phyloP scores from a whole-genome alignment of 306 rosid species.

The Vachellia collinsii region DNA sequence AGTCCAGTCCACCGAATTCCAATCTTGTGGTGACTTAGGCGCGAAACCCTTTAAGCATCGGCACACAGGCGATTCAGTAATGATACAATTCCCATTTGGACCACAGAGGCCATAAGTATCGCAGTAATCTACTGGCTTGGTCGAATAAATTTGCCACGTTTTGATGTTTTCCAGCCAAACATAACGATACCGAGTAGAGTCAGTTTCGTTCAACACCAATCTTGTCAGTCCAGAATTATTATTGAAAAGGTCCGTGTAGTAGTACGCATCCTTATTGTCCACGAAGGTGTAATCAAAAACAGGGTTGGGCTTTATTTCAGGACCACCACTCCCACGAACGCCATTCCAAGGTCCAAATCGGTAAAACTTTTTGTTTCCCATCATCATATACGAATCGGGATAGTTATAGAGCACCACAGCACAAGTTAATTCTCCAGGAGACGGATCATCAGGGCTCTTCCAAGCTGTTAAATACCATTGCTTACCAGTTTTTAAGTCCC shows the following conservation, averaged over 20 bases:
- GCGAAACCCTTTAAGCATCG: neutral
- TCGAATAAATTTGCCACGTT: neutral
- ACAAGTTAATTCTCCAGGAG: neutral
- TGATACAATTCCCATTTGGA: neutral
- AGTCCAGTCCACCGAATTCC: slow-evolving; percentile 8
- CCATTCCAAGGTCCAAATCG: slow-evolving; percentile 6
- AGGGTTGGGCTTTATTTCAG: neutral
- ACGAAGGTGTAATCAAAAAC: neutral
- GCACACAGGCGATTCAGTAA: neutral
- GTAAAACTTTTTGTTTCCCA: neutral
- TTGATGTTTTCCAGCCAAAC: neutral
- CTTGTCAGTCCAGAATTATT: neutral
- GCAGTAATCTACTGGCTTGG: neutral
- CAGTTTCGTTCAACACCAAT: neutral
- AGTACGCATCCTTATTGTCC: neutral
- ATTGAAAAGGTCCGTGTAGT: neutral
- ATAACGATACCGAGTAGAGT: neutral
- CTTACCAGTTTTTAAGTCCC: neutral
- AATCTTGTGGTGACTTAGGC: neutral
- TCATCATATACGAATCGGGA: neutral
- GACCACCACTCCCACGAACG: neutral
- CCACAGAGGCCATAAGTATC: neutral
- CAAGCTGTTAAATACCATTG: neutral
- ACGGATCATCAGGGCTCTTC: neutral
- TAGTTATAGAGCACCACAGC: neutral